Evolutionary conservation across 1,284 basidiomycete species (phyloP).

Genomic region (Termitomyces sp.): DNA sequence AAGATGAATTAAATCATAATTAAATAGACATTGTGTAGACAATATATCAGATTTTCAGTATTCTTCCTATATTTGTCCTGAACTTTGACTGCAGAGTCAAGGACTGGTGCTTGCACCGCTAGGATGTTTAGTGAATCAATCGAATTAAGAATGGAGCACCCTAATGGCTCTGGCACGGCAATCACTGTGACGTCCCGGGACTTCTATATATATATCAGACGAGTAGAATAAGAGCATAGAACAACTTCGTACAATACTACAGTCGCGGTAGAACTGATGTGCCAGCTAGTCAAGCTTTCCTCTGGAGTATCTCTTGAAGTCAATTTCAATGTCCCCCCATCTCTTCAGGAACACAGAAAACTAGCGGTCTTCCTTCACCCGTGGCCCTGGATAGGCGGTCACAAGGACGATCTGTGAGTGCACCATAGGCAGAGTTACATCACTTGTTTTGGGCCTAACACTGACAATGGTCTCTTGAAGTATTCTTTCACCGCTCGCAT

Average conservation of each 20-base stretch:
- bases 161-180: no score
- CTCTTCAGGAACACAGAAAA: constrained; percentile 22
- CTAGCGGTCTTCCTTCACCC: constrained; percentile 69
- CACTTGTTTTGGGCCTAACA: background rate
- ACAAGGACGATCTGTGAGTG: constrained; percentile 63
- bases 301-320: constrained; percentile 28
- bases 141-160: no score
- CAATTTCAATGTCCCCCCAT: constrained; percentile 19
- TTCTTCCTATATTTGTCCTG: no score
- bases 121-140: no score
- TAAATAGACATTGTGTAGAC: no score
- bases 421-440: background rate
- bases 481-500: constrained; percentile 30
- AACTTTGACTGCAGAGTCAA: no score
- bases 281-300: constrained; percentile 21
- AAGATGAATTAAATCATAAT: no score
- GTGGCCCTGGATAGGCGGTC: constrained; percentile 75
- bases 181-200: no score
- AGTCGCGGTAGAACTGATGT: background rate
- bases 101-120: no score
- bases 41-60: no score
- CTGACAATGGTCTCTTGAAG: constrained; percentile 19
- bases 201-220: background rate
- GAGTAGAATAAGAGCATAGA: background rate
- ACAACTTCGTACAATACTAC: background rate